Conservation (phyloP, 2,329 filamentous ascomycete species). For the Aspergillus japonicus region DNA sequence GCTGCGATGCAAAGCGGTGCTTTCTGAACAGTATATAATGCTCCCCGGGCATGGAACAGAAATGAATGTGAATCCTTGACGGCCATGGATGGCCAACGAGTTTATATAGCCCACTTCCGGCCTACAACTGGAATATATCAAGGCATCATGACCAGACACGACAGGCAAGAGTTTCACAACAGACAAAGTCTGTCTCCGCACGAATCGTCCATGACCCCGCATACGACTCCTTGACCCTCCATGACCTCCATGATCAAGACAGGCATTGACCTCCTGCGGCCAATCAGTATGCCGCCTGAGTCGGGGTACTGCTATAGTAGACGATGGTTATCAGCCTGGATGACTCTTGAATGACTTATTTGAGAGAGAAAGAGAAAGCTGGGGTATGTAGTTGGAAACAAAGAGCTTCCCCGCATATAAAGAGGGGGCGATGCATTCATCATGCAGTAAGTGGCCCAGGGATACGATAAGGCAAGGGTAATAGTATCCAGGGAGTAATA, state of each 20-base stretch:
- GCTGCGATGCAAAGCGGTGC: not conserved
- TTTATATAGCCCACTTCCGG: not conserved
- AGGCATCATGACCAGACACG: not conserved
- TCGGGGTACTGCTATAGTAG: not conserved
- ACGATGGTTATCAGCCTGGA: not conserved
- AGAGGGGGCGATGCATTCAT: conserved; percentile 7
- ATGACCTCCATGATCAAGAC: not conserved
- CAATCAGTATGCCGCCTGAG: not conserved
- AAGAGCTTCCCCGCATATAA: conserved; percentile 1
- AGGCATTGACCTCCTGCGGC: not conserved
- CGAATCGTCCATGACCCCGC: not conserved
- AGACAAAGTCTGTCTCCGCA: conserved; percentile 1
- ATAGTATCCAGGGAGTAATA: too few species aligned
- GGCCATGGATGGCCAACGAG: not conserved
- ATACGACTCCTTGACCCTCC: not conserved
- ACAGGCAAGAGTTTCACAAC: not conserved
- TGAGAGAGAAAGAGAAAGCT: not conserved
- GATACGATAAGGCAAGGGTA: not conserved
- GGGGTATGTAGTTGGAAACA: not conserved
- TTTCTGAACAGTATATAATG: not conserved
- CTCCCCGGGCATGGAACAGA: not conserved
- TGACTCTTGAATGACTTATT: not conserved
- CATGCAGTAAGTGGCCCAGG: conserved; percentile 1
- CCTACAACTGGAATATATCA: not conserved
- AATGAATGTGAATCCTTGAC: not conserved